Conservation (phyloP, 164 flowering plant species). For the Chimonanthus salicifolius region DNA sequence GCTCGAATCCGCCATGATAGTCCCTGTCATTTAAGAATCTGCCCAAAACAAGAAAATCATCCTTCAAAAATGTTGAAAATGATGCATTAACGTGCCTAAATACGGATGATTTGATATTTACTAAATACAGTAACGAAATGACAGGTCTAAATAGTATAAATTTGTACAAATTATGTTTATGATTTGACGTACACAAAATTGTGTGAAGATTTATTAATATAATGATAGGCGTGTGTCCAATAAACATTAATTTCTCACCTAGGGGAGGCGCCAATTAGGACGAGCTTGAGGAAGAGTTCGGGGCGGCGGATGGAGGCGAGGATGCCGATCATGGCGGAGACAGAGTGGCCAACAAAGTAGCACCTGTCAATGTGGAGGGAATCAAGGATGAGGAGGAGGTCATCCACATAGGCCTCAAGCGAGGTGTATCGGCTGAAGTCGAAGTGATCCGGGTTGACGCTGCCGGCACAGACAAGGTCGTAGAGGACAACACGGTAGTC, state of each 20-base stretch:
- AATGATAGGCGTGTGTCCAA: too few relatives aligned
- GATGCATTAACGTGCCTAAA: too few relatives aligned
- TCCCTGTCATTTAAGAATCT: constrained; percentile 81
- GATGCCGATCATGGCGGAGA: constrained; percentile 92
- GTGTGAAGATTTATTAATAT: too few relatives aligned
- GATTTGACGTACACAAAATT: too few relatives aligned
- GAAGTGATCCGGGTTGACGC: constrained; percentile 86
- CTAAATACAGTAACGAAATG: not conserved
- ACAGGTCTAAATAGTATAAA: too few relatives aligned
- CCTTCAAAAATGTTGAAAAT: too few relatives aligned
- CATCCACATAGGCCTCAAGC: constrained; percentile 86
- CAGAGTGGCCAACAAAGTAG: constrained; percentile 84
- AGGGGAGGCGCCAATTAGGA: constrained; percentile 91
- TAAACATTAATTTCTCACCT: constrained; percentile 31
- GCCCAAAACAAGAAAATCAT: not conserved
- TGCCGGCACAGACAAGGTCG: constrained; percentile 93
- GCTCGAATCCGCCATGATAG: constrained; percentile 87
- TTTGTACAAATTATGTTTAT: too few relatives aligned
- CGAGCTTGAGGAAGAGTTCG: constrained; percentile 73
- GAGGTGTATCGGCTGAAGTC: constrained; percentile 66
- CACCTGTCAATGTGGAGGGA: constrained; percentile 54
- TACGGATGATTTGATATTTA: too few relatives aligned
- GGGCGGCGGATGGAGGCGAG: constrained; percentile 87
- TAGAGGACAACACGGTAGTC: constrained; percentile 59
- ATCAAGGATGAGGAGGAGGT: constrained; percentile 72